phyloP scores from a whole-genome alignment of 257 asterid genomes.

The Osmanthus fragrans region DNA sequence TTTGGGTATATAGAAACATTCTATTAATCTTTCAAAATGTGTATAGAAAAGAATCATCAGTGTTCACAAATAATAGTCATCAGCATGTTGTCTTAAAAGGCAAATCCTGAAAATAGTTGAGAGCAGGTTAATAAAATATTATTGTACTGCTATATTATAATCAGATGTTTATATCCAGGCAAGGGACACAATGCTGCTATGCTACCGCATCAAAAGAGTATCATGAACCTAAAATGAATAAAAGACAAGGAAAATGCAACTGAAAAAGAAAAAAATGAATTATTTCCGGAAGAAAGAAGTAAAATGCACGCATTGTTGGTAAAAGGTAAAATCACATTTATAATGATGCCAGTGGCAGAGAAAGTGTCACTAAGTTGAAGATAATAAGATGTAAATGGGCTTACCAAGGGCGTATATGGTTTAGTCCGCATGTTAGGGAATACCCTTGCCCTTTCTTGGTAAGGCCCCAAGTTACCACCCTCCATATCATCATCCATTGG shows the following conservation, averaged over 20 bases:
- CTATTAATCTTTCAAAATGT: background rate
- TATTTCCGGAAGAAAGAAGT: background rate
- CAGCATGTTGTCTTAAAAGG: background rate
- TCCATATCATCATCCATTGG: slow-evolving; percentile 92
- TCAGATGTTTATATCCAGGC: background rate
- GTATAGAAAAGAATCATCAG: background rate
- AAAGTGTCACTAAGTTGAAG: background rate
- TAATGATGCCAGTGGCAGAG: background rate
- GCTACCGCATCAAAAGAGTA: background rate
- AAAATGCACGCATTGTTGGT: slow-evolving; percentile 2
- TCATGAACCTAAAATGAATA: background rate
- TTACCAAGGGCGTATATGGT: slow-evolving; percentile 83
- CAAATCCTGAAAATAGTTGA: background rate
- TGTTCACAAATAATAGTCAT: background rate
- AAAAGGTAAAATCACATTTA: background rate
- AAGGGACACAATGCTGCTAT: background rate
- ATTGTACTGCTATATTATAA: background rate
- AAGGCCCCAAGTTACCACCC: slow-evolving; percentile 74
- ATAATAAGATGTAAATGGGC: slow-evolving; percentile 18
- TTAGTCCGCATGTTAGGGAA: slow-evolving; percentile 89
- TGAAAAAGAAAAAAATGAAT: background rate
- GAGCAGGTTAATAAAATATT: background rate
- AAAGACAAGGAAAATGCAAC: slow-evolving; percentile 20
- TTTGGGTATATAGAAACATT: background rate
- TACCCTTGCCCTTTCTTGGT: slow-evolving; percentile 73